Evolutionary conservation across 1,284 basidiomycete genomes (phyloP).

Genomic region (Ceratobasidium sp.): DNA sequence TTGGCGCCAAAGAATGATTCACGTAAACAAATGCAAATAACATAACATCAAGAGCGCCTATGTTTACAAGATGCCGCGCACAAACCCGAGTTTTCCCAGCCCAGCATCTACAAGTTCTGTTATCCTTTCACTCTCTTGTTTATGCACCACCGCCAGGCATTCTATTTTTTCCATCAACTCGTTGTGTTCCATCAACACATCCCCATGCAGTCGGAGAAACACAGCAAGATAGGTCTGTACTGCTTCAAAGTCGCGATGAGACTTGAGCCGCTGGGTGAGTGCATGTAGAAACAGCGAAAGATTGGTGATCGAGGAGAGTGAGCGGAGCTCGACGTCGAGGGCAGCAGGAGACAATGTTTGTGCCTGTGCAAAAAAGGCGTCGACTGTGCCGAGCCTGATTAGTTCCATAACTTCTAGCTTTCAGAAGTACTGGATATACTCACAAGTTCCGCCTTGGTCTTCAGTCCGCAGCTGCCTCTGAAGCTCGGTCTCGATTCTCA

Average conservation of each 20-base stretch:
- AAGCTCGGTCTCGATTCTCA: slow-evolving; percentile 75
- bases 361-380: slow-evolving; percentile 84
- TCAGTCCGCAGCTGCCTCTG: slow-evolving; percentile 71
- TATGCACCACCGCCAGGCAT: slow-evolving; percentile 69
- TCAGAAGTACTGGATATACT: slow-evolving; percentile 52
- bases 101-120: slow-evolving; percentile 76
- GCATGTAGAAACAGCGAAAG: slow-evolving; percentile 79
- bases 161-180: slow-evolving; percentile 71
- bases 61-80: slow-evolving; percentile 47
- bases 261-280: slow-evolving; percentile 75
- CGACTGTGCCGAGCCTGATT: slow-evolving; percentile 62
- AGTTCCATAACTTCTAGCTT: background rate
- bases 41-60: background rate
- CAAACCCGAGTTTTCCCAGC: slow-evolving; percentile 74
- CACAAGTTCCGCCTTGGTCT: slow-evolving; percentile 73
- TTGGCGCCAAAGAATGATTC: background rate
- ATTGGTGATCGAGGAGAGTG: slow-evolving; percentile 65
- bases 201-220: slow-evolving; percentile 86
- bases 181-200: slow-evolving; percentile 70
- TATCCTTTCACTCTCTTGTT: slow-evolving; percentile 76
- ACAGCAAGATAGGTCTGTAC: slow-evolving; percentile 90
- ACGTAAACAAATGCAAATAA: slow-evolving; percentile 36
- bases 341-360: slow-evolving; percentile 91
- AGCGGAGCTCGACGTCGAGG: slow-evolving; percentile 90
- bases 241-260: slow-evolving; percentile 93